Conservation (phyloP, 2,329 filamentous ascomycete species). For the Colletotrichum cereale region DNA sequence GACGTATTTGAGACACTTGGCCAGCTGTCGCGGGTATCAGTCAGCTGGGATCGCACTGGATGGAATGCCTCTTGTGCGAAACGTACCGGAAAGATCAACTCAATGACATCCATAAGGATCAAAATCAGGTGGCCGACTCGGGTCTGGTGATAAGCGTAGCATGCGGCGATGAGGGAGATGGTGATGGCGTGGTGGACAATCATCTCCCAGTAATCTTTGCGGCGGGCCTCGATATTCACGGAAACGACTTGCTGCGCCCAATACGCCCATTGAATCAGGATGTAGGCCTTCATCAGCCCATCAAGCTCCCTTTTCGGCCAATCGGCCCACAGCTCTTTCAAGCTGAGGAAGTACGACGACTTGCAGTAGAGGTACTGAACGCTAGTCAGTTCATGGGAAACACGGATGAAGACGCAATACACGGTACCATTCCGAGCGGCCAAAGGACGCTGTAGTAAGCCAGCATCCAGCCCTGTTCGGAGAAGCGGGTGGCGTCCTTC, state of each 20-base stretch:
- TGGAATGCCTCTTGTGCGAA: fast-evolving
- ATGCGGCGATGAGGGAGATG: slow-evolving; percentile 5
- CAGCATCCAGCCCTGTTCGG: slow-evolving; percentile 16
- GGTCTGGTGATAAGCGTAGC: slow-evolving; percentile 21
- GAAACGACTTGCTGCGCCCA: slow-evolving; percentile 30
- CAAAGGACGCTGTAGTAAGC: slow-evolving; percentile 9
- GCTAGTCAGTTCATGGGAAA: neutral
- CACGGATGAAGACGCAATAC: neutral
- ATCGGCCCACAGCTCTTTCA: slow-evolving; percentile 12
- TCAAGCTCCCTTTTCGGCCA: slow-evolving; percentile 20
- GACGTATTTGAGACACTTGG: slow-evolving; percentile 7
- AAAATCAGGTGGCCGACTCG: slow-evolving; percentile 12
- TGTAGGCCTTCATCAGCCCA: slow-evolving; percentile 24
- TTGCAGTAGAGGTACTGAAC: slow-evolving; percentile 10
- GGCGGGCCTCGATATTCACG: slow-evolving; percentile 17
- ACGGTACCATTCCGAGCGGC: slow-evolving; percentile 3
- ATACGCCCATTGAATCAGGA: slow-evolving; percentile 23
- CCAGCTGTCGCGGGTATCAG: neutral
- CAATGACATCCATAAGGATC: slow-evolving; percentile 20
- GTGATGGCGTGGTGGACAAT: slow-evolving; percentile 11
- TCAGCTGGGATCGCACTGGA: neutral
- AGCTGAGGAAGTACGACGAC: slow-evolving; percentile 2
- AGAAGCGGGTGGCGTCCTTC: slow-evolving; percentile 2
- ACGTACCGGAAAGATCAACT: slow-evolving; percentile 13
- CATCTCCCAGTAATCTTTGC: slow-evolving; percentile 21